These are phyloP conservation scores for Croton laevigatus DNA, from an alignment of 441 rosid genomes.

Conservation along the genomic window DNA sequence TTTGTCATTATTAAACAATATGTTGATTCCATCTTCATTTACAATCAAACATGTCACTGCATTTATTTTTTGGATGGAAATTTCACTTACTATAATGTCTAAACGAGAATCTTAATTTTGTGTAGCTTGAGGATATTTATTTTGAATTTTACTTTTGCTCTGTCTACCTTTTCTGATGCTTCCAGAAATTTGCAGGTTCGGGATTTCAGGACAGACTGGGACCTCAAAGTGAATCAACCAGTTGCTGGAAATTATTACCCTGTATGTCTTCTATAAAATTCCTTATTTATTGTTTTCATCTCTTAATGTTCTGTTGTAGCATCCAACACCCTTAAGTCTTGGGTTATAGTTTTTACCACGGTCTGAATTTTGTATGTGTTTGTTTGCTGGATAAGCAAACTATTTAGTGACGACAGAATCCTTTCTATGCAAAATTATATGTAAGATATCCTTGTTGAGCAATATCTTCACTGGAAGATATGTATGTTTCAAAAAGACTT, in stretches of 20 bases:
- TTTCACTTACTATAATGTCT: not conserved
- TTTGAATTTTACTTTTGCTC: constrained; percentile 8
- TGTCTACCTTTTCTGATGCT: not conserved
- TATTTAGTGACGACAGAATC: too few species aligned
- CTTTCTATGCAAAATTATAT: too few species aligned
- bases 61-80: not conserved
- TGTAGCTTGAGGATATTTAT: not conserved
- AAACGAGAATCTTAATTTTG: constrained; percentile 7
- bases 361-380: too few species aligned
- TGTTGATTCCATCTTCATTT: constrained; percentile 1
- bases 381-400: too few species aligned
- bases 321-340: too few species aligned
- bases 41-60: not conserved
- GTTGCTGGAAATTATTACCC: constrained; percentile 95
- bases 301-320: not conserved
- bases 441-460: not conserved
- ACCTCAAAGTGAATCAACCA: constrained; percentile 79
- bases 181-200: constrained; percentile 53
- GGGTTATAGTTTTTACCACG: too few species aligned
- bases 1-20: too few species aligned
- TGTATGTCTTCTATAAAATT: constrained; percentile 39
- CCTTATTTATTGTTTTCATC: not conserved
- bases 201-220: constrained; percentile 83
- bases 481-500: not conserved
- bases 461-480: not conserved